These are phyloP conservation scores for Mycena polygramma DNA, from an alignment of 768 basidiomycete species.

Conservation along the genomic window DNA sequence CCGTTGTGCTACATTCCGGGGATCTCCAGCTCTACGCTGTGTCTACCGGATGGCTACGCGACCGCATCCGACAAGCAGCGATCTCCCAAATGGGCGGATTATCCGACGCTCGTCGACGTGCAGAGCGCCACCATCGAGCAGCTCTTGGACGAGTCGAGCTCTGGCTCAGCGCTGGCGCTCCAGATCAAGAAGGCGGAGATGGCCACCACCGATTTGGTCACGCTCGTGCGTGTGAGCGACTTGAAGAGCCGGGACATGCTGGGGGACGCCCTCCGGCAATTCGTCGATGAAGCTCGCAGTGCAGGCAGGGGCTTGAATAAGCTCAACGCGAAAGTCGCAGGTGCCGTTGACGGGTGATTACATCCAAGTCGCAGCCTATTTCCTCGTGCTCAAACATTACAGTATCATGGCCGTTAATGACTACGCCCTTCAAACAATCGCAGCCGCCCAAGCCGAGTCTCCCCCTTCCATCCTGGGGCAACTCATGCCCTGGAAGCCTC, in stretches of 20 bases:
- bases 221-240: constrained; percentile 73
- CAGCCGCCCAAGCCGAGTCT: constrained; percentile 53
- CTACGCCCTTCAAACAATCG: constrained; percentile 74
- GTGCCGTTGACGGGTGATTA: constrained; percentile 79
- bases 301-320: constrained; percentile 71
- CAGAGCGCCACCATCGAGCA: constrained; percentile 75
- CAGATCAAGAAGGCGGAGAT: constrained; percentile 84
- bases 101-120: constrained; percentile 68
- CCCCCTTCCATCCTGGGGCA: constrained; percentile 49
- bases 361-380: not conserved
- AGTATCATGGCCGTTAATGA: constrained; percentile 84
- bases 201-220: constrained; percentile 77
- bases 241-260: constrained; percentile 71
- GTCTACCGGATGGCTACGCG: constrained; percentile 44
- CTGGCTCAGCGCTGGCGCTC: constrained; percentile 70
- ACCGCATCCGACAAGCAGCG: constrained; percentile 17
- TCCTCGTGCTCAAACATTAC: constrained; percentile 2
- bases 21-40: constrained; percentile 63
- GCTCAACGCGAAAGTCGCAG: constrained; percentile 75
- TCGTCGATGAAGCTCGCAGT: constrained; percentile 72
- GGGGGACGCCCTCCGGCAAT: constrained; percentile 63
- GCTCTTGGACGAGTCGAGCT: constrained; percentile 69
- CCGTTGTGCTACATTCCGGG: constrained; percentile 77
- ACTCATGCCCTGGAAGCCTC: constrained; percentile 56
- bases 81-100: constrained; percentile 67